Evolutionary conservation across 2,329 filamentous ascomycete species (phyloP), one percentile per base, ranked within the genome.

Genomic region (Penicillium occitanis): DNA sequence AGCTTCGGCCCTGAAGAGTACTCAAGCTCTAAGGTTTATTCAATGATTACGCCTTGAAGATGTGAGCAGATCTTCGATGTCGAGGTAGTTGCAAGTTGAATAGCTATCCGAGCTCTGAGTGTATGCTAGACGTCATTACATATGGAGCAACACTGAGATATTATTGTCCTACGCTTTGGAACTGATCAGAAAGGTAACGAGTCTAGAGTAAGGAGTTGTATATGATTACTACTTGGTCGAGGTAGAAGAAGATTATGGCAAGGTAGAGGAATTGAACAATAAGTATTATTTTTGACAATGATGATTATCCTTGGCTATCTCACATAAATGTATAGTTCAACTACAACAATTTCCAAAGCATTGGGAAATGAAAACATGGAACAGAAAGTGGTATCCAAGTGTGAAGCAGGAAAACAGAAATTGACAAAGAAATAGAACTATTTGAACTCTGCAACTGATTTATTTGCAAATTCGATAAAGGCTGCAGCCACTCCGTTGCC

Each of bases 401-500:
- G 37, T 30, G 28, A n/a, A 30, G 37, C 6, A 14, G 14, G 11
- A 30, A 40, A 30, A 46, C 3, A 46, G 17, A 37, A 28, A 42
- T 13, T 8, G 37, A 17, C 5, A 30, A 19, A 60, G 22, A 6
- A 1, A 51, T 11, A 37, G 7, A 17, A 55, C 50, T 66, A 66
- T 17, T 37, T 61, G 30, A 66, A 66, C 1, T 62, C 50, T 5
- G 11, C 40, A 35, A 51, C 35, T 33, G 40, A 17, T 6, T 40
- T 59, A 30, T 63, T 25, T 22, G 48, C 59, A 50, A 66, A 73
- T 14, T 69, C 68, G 17, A 64, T 42, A 66, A 73, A 69, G 17
- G 60, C 53, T 11, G 40, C 55, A 37, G 71, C 72, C 22, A 51
- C 19, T 2, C 71, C 72, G 7, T 68, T 69, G 1, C 71, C 70